Evolutionary conservation across 2,329 filamentous ascomycete genomes (phyloP).

Genomic region (Diplodia scrobiculata): DNA sequence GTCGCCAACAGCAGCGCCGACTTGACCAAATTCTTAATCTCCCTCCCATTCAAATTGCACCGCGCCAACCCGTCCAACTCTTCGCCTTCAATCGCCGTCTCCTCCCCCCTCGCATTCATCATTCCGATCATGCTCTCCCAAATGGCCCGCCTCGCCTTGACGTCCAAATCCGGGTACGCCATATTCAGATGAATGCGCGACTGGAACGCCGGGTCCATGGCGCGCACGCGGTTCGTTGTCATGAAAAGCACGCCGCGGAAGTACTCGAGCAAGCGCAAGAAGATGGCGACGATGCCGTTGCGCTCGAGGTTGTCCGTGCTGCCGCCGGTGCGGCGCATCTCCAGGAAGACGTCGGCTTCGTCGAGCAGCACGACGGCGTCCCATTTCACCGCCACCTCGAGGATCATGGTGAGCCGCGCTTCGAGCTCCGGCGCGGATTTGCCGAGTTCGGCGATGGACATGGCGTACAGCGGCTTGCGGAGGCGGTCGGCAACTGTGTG

Average conservation of each 20-base stretch:
- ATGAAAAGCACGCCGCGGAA: conserved; percentile 40
- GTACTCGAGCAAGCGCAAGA: conserved; percentile 29
- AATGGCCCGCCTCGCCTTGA: neutral
- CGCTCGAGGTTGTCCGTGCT: conserved; percentile 51
- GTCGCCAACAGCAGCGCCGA: conserved; percentile 10
- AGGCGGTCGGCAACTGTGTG: conserved; percentile 38
- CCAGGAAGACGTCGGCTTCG: conserved; percentile 59
- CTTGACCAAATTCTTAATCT: conserved; percentile 17
- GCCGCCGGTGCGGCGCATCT: conserved; percentile 41
- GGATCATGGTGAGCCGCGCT: conserved; percentile 52
- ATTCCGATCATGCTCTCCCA: neutral
- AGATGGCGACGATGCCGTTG: conserved; percentile 48
- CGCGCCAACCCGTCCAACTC: conserved; percentile 10
- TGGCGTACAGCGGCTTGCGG: conserved; percentile 51
- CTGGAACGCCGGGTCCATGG: conserved; percentile 33
- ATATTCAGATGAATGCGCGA: conserved; percentile 40
- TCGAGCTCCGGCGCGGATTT: conserved; percentile 50
- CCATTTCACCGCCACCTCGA: conserved; percentile 56
- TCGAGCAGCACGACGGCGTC: conserved; percentile 56
- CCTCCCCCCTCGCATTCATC: neutral
- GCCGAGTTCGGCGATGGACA: conserved; percentile 55
- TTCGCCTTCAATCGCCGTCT: neutral
- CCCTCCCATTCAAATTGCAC: neutral
- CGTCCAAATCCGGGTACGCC: conserved; percentile 32
- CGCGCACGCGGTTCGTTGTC: conserved; percentile 41